Evolutionary conservation across 2,329 filamentous ascomycete species (phyloP).

Genomic region (Hirsutella rhossiliensis): DNA sequence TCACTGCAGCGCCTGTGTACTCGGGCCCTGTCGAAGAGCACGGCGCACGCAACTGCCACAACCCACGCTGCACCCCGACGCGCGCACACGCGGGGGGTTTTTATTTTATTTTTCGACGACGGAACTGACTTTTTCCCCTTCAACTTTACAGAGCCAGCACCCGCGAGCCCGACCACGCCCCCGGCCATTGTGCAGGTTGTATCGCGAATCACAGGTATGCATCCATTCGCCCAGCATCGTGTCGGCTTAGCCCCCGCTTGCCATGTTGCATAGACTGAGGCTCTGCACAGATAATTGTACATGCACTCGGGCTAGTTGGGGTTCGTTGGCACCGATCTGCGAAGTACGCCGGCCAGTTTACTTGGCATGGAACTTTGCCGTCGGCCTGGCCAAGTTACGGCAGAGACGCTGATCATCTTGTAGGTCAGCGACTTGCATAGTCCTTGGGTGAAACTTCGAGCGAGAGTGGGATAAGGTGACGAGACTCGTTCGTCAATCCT

Average conservation of each 20-base stretch:
- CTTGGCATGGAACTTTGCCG: neutral
- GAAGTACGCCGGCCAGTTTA: neutral
- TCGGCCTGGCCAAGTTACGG: neutral
- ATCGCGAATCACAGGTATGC: neutral
- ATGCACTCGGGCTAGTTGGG: neutral
- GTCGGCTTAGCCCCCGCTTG: neutral
- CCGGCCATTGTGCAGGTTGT: neutral
- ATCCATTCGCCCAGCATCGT: neutral
- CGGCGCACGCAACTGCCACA: no score
- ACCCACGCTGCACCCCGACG: no score
- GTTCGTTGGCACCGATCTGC: neutral
- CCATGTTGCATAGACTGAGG: neutral
- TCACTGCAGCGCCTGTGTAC: neutral
- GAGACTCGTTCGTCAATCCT: neutral
- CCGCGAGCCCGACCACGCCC: neutral
- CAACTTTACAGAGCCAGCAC: neutral
- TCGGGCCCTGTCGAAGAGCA: no score
- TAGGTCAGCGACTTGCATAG: neutral
- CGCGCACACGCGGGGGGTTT: no score
- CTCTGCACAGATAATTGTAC: neutral
- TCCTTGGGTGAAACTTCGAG: neutral
- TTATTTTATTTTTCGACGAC: neutral
- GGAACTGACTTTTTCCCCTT: neutral
- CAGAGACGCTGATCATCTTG: neutral
- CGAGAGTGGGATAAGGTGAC: neutral